These are phyloP conservation scores for Liquidambar formosana DNA, from an alignment of 164 flowering plant genomes.

Conservation along the genomic window DNA sequence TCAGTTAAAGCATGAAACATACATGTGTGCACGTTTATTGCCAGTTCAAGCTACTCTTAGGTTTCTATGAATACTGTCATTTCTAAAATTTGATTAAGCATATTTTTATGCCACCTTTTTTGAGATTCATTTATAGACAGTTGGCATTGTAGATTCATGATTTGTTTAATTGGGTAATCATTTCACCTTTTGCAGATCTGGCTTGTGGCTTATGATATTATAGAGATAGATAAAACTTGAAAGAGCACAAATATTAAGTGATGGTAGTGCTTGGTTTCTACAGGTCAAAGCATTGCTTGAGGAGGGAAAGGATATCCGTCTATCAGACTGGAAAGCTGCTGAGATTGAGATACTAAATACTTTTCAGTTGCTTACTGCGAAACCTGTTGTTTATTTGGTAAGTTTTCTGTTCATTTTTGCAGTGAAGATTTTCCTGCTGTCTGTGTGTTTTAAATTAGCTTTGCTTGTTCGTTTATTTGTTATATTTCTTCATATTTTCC, in stretches of 20 bases:
- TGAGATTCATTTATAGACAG: too few relatives aligned
- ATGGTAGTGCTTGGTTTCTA: slow-evolving; percentile 2
- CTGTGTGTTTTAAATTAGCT: neutral
- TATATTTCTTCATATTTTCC: neutral
- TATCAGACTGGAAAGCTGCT: slow-evolving; percentile 97
- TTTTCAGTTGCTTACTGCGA: slow-evolving; percentile 93
- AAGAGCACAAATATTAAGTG: neutral
- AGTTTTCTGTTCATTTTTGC: slow-evolving; percentile 14
- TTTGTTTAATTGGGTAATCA: too few relatives aligned
- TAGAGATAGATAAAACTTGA: too few relatives aligned
- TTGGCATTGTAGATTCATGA: too few relatives aligned
- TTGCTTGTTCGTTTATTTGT: neutral
- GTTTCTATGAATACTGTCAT: too few relatives aligned
- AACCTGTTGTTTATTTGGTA: slow-evolving; percentile 98
- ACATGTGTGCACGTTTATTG: too few relatives aligned
- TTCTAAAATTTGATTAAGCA: too few relatives aligned
- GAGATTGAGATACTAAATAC: slow-evolving; percentile 90
- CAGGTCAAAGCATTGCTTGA: slow-evolving; percentile 78
- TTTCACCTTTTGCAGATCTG: too few relatives aligned
- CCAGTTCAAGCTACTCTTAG: too few relatives aligned
- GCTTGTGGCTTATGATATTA: too few relatives aligned
- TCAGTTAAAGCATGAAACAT: too few relatives aligned
- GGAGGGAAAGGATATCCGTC: slow-evolving; percentile 89
- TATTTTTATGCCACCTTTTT: too few relatives aligned
- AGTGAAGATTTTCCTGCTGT: neutral